These are phyloP conservation scores for Akanthomyces lecanii DNA, from an alignment of 2,329 filamentous ascomycete genomes.

Conservation along the genomic window DNA sequence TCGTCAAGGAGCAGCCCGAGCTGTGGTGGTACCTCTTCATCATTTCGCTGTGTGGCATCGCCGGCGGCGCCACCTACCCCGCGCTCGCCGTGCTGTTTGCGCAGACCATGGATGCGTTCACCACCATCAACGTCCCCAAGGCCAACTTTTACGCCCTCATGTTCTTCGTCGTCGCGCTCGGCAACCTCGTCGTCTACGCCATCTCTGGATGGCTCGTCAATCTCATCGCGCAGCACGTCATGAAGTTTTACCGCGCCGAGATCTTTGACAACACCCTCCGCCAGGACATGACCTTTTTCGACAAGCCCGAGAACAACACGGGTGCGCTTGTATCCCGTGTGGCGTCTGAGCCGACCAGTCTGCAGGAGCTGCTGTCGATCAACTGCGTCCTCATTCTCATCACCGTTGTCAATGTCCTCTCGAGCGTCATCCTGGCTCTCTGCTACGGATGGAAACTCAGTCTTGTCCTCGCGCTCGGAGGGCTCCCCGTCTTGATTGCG, in stretches of 20 bases:
- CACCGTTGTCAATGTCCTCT: conserved; percentile 41
- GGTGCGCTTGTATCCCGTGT: conserved; percentile 37
- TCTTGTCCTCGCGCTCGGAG: conserved; percentile 43
- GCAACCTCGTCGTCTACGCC: conserved; percentile 41
- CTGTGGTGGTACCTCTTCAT: conserved; percentile 25
- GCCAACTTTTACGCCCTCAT: conserved; percentile 53
- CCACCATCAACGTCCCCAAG: conserved; percentile 27
- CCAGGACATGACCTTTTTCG: conserved; percentile 50
- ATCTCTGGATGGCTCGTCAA: conserved; percentile 35
- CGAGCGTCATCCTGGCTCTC: conserved; percentile 43
- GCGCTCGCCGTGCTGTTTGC: conserved; percentile 38
- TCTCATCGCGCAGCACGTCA: conserved; percentile 32
- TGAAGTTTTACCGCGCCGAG: conserved; percentile 34
- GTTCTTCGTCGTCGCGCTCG: conserved; percentile 51
- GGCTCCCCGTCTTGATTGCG: conserved; percentile 40
- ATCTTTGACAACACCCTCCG: conserved; percentile 49
- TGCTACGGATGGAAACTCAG: conserved; percentile 48
- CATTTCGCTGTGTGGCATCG: conserved; percentile 23
- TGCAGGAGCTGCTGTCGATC: conserved; percentile 47
- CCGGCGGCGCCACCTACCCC: conserved; percentile 36
- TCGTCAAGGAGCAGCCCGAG: conserved; percentile 29
- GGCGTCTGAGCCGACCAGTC: conserved; percentile 39
- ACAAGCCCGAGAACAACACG: conserved; percentile 34
- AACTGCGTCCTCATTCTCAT: conserved; percentile 47
- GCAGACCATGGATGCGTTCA: conserved; percentile 37